Base-by-base conservation (phyloP, 257 asterid genomes). In the Przewalskia tangutica region DNA sequence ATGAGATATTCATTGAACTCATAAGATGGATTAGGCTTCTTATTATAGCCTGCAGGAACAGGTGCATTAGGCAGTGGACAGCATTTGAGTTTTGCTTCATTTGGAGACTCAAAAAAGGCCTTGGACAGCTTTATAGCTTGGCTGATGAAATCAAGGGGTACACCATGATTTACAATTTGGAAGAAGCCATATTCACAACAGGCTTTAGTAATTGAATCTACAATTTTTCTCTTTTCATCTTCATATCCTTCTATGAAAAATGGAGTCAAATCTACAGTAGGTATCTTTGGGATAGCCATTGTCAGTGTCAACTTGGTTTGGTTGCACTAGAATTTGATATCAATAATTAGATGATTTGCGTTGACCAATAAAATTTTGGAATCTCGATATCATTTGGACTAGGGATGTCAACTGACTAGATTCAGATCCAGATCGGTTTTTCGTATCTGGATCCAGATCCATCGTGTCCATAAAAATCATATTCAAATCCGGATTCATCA, bases 141-240 rank as follows among this genome's bases (percentile, higher is more conserved):
- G 77, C 82, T 89, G 81, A 84, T 75, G 6, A 89, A 78, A 42
- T 84, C 89, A 6, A 81, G 82, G 50, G 93, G 90, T 32, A 89
- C 87, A 16, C 91, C 91, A 79, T 90, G 92, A 87, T 87, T 86
- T 54, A 84, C 82, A 2, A 77, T 79, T 81, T 82, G 90, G 80
- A 91, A 91, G 53, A 89, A 91, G 8, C 95, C 93, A 79, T 81
- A 84, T 32, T 88, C 89, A 20, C 79, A 18, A 83, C 93, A 88
- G 46, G 93, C 93, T 79, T 80, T 77, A 55, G 54, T 48, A 4
- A 91, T 84, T 2, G 16, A 34, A 6, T 88, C 88, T 82, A 81
- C 83, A 7, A 84, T 84, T 79, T 46, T 55, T 42, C 46, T 70
- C 87, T 81, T 82, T 17, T 75, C 80, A 9, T 84, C 82, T 40